These are phyloP conservation scores for Fusarium citri DNA, from an alignment of 2,329 filamentous ascomycete species.

Conservation along the genomic window DNA sequence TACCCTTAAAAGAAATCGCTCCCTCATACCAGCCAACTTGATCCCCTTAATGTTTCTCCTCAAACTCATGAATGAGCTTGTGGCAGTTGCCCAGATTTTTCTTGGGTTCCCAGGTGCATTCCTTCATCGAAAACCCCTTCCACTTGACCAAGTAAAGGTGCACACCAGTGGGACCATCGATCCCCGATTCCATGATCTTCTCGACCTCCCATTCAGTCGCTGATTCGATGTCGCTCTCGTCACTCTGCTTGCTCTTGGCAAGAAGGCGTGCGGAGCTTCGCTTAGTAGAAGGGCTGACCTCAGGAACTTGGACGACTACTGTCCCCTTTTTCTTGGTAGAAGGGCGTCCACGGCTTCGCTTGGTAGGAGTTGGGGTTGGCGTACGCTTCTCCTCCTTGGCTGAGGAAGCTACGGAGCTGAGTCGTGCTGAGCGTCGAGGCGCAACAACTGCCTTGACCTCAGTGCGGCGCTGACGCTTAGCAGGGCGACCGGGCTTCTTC, in stretches of 20 bases:
- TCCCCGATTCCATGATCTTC: slow-evolving; percentile 55
- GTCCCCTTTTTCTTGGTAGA: slow-evolving; percentile 15
- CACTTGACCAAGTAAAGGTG: slow-evolving; percentile 65
- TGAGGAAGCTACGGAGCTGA: background rate
- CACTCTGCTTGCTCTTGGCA: slow-evolving; percentile 20
- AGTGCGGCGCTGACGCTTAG: slow-evolving; percentile 25
- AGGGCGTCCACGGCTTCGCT: slow-evolving; percentile 29
- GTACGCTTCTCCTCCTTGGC: background rate
- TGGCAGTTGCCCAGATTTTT: slow-evolving; percentile 56
- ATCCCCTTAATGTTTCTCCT: slow-evolving; percentile 34
- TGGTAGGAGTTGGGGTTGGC: background rate
- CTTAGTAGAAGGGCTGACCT: background rate
- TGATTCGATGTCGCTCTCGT: slow-evolving; percentile 14
- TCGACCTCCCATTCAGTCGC: slow-evolving; percentile 61
- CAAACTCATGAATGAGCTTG: slow-evolving; percentile 52
- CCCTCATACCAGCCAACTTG: background rate
- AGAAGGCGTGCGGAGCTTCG: slow-evolving; percentile 15
- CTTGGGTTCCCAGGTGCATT: slow-evolving; percentile 67
- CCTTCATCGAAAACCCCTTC: slow-evolving; percentile 57
- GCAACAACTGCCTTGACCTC: background rate
- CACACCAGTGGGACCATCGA: slow-evolving; percentile 53
- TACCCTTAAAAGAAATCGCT: background rate
- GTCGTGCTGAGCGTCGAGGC: slow-evolving; percentile 32
- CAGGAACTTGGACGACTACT: background rate
- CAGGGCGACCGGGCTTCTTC: background rate